Percentiles rank a stretch among this genome's conserved stretches.
Evolutionary conservation across 2,329 filamentous ascomycete genomes (phyloP).

Genomic region (Leptosphaerulina australis): DNA sequence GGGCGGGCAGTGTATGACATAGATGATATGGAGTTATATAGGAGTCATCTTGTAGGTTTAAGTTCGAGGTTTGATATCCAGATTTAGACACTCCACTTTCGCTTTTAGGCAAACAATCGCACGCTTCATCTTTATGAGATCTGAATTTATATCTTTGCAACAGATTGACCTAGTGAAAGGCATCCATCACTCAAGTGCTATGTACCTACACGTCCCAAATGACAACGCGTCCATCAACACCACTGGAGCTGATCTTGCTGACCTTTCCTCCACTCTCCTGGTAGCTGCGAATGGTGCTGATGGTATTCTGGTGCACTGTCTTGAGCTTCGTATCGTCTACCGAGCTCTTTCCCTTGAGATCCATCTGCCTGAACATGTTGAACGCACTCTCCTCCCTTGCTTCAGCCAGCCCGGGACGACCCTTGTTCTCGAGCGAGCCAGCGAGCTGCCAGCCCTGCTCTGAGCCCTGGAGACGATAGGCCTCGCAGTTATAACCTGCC

Average conservation of each 20-base stretch:
- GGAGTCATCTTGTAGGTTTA: neutral
- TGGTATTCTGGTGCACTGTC: constrained; percentile 96
- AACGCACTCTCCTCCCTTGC: constrained; percentile 87
- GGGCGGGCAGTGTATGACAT: neutral
- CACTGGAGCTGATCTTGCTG: constrained; percentile 75
- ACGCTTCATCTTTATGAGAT: neutral
- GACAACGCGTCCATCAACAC: constrained; percentile 56
- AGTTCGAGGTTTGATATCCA: neutral
- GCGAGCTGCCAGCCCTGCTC: constrained; percentile 82
- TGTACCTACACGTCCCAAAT: constrained; percentile 53
- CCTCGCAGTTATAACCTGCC: constrained; percentile 86
- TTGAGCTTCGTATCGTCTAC: constrained; percentile 93
- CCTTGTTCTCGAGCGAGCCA: constrained; percentile 79
- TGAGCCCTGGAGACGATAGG: constrained; percentile 83
- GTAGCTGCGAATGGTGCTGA: constrained; percentile 81
- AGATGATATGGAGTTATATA: no score
- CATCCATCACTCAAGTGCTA: neutral
- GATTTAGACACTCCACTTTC: constrained; percentile 8
- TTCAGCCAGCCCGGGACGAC: constrained; percentile 63
- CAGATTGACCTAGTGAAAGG: neutral
- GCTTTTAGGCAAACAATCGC: neutral
- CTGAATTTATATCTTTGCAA: neutral
- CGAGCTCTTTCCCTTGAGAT: constrained; percentile 83
- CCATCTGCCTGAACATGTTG: constrained; percentile 99
- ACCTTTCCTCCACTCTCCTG: constrained; percentile 69